phyloP scores from a whole-genome alignment of 345 rosid genomes.

The Balakata baccata region DNA sequence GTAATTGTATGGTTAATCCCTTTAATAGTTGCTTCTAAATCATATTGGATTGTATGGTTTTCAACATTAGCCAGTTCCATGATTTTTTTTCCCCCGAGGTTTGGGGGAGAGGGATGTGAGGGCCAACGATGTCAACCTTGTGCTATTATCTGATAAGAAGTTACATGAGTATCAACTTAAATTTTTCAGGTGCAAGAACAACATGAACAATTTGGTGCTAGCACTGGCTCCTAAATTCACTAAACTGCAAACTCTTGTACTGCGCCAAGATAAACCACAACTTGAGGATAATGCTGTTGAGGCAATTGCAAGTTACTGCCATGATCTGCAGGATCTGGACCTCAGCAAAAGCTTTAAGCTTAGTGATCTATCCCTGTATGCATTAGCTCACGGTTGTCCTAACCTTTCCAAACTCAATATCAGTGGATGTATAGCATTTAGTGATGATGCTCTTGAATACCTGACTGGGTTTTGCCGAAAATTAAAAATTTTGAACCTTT shows the following conservation, averaged over 20 bases:
- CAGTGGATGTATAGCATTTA: slow-evolving; percentile 82
- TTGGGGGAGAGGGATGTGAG: not conserved
- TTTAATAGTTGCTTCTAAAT: not conserved
- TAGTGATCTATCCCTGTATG: slow-evolving; percentile 58
- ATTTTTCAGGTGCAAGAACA: slow-evolving; percentile 64
- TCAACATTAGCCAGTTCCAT: not conserved
- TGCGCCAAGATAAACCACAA: slow-evolving; percentile 89
- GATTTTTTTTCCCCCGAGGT: not conserved
- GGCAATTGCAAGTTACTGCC: slow-evolving; percentile 73
- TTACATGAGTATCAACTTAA: not conserved
- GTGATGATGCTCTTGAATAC: slow-evolving; percentile 56
- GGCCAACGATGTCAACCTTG: not conserved
- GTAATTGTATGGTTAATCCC: not conserved
- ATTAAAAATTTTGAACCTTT: slow-evolving; percentile 69
- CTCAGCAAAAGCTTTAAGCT: slow-evolving; percentile 96
- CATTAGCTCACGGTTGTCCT: slow-evolving; percentile 80
- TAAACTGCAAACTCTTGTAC: slow-evolving; percentile 59
- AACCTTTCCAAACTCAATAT: slow-evolving; percentile 80
- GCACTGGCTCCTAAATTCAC: slow-evolving; percentile 78
- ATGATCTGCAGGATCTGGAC: slow-evolving; percentile 80
- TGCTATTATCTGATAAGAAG: slow-evolving; percentile 1
- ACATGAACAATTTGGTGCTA: slow-evolving; percentile 79
- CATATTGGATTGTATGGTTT: not conserved
- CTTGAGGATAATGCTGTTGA: slow-evolving; percentile 79
- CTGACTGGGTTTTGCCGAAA: slow-evolving; percentile 56